phyloP scores from a whole-genome alignment of 2,329 filamentous ascomycete species.

The Sporothrix brunneoviolacea region DNA sequence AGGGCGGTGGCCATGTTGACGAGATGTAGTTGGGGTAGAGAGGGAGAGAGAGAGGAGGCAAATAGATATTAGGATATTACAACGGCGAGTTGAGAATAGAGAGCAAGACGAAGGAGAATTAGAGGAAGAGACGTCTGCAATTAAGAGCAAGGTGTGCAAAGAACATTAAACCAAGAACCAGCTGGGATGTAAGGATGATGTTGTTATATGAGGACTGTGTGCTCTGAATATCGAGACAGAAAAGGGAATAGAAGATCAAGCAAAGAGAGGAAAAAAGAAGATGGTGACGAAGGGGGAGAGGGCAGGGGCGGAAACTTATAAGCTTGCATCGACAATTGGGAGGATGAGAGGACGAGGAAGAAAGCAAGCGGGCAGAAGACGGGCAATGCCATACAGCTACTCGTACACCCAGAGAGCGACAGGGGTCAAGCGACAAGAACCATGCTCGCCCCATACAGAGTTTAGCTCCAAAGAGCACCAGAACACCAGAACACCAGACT shows the following conservation, averaged over 20 bases:
- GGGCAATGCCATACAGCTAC: slow-evolving; percentile 17
- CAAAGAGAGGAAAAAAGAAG: background rate
- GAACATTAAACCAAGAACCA: slow-evolving; percentile 28
- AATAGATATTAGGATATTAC: slow-evolving; percentile 1
- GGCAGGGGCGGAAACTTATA: slow-evolving; percentile 35
- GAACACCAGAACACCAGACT: background rate
- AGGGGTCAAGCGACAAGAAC: background rate
- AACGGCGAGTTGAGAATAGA: background rate
- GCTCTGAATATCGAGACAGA: slow-evolving; percentile 2
- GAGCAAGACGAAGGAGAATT: background rate
- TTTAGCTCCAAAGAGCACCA: no score
- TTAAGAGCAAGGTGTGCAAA: background rate
- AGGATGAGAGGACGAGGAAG: slow-evolving; percentile 25
- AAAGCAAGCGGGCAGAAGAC: slow-evolving; percentile 29
- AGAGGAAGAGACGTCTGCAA: background rate
- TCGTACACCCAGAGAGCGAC: background rate
- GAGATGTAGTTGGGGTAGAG: background rate
- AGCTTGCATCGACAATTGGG: slow-evolving; percentile 36
- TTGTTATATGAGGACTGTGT: slow-evolving; percentile 23
- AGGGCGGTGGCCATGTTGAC: slow-evolving; percentile 38
- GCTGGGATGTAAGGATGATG: slow-evolving; percentile 22
- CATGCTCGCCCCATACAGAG: no score
- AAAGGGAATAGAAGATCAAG: background rate
- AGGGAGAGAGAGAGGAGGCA: background rate
- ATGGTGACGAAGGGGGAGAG: slow-evolving; percentile 13